These are phyloP conservation scores for Peronosclerospora sorghi DNA, from an alignment of 352 stramenopile genomes.

Conservation along the genomic window DNA sequence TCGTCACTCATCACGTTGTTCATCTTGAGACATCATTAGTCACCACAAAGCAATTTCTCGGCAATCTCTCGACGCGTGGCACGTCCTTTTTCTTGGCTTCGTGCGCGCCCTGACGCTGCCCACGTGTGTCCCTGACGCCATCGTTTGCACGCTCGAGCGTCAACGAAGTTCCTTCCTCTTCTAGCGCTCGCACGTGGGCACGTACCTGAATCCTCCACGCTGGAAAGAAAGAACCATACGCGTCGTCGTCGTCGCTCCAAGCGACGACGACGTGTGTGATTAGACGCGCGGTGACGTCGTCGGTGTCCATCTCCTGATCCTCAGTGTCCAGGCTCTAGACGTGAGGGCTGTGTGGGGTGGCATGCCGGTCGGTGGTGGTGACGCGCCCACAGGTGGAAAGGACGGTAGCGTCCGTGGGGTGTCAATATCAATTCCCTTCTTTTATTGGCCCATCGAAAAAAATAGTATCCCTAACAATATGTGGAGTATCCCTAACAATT, in stretches of 20 bases:
- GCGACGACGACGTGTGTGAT: too few relatives aligned
- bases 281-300: too few relatives aligned
- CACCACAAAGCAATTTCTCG: slow-evolving; percentile 77
- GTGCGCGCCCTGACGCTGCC: slow-evolving; percentile 85
- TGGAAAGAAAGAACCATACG: slow-evolving; percentile 18
- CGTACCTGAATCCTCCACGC: slow-evolving; percentile 53
- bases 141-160: slow-evolving; percentile 57
- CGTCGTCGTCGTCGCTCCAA: slow-evolving; percentile 17
- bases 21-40: slow-evolving; percentile 93
- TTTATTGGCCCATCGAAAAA: too few relatives aligned
- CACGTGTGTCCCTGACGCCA: slow-evolving; percentile 77
- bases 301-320: too few relatives aligned
- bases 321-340: too few relatives aligned
- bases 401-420: too few relatives aligned
- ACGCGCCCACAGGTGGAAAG: too few relatives aligned
- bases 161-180: slow-evolving; percentile 37
- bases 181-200: slow-evolving; percentile 58
- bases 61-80: slow-evolving; percentile 87
- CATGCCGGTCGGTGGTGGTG: too few relatives aligned
- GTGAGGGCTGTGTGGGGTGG: too few relatives aligned
- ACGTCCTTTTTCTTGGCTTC: slow-evolving; percentile 81
- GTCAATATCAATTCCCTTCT: too few relatives aligned
- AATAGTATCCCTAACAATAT: too few relatives aligned
- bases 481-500: too few relatives aligned
- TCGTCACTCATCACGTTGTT: slow-evolving; percentile 54